These are phyloP conservation scores for Alternaria brassicae DNA, from an alignment of 2,329 filamentous ascomycete genomes.

Conservation along the genomic window DNA sequence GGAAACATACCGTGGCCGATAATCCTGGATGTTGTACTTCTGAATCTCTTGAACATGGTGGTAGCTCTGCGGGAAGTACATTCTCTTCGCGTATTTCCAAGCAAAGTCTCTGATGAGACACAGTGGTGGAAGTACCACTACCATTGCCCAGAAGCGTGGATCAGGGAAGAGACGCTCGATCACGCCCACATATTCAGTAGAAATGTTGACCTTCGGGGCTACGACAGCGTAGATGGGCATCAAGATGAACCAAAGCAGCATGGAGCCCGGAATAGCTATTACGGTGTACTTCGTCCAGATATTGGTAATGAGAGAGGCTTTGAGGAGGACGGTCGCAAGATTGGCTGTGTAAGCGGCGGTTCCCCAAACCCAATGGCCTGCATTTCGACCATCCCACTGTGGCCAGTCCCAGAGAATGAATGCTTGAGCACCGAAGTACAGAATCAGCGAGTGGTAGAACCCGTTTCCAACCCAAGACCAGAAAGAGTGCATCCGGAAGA, in stretches of 20 bases:
- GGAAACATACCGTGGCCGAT: slow-evolving; percentile 80
- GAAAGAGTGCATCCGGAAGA: slow-evolving; percentile 94
- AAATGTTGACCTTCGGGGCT: slow-evolving; percentile 82
- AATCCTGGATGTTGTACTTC: slow-evolving; percentile 99
- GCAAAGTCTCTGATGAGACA: slow-evolving; percentile 88
- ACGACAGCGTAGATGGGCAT: slow-evolving; percentile 86
- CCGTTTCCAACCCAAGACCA: slow-evolving; percentile 92
- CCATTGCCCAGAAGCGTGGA: slow-evolving; percentile 90
- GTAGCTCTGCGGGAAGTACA: slow-evolving; percentile 95
- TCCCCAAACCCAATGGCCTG: slow-evolving; percentile 98
- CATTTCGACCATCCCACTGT: slow-evolving; percentile 77
- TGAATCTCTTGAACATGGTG: slow-evolving; percentile 99
- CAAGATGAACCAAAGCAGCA: slow-evolving; percentile 90
- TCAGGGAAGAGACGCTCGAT: slow-evolving; percentile 81
- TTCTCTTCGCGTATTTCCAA: slow-evolving; percentile 97
- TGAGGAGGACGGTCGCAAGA: slow-evolving; percentile 91
- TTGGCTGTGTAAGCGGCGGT: slow-evolving; percentile 92
- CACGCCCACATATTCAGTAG: slow-evolving; percentile 83
- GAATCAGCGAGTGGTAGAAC: slow-evolving; percentile 90
- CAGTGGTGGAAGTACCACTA: slow-evolving; percentile 76
- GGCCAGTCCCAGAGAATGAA: slow-evolving; percentile 85
- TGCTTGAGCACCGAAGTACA: slow-evolving; percentile 84
- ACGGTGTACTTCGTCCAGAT: slow-evolving; percentile 99
- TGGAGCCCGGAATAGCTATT: slow-evolving; percentile 90
- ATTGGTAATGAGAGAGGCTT: slow-evolving; percentile 92